Percentiles rank a stretch among this genome's conserved stretches.
Conservation (phyloP, 257 asterid species). For the Solanum chiquidenum region DNA sequence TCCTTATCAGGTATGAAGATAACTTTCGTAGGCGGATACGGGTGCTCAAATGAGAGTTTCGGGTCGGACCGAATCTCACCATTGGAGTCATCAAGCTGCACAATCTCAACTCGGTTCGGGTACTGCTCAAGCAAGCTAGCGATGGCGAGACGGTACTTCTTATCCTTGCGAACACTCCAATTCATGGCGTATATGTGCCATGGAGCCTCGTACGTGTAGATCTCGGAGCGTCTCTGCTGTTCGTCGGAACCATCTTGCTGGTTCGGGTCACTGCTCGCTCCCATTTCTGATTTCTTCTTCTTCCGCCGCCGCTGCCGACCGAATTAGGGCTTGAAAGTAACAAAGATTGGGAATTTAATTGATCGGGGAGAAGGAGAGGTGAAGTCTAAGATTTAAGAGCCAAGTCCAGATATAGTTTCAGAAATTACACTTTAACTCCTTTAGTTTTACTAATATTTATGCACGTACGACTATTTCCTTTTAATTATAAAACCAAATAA, state of each 20-base stretch:
- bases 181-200: slow-evolving; percentile 97
- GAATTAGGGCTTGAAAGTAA: background rate
- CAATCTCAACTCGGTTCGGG: slow-evolving; percentile 79
- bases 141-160: slow-evolving; percentile 81
- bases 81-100: slow-evolving; percentile 74
- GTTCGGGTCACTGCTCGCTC: slow-evolving; percentile 63
- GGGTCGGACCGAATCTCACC: slow-evolving; percentile 86
- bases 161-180: slow-evolving; percentile 90
- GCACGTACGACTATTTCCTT: background rate
- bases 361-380: background rate
- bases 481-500: background rate
- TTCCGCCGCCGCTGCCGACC: background rate
- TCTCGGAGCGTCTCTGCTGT: slow-evolving; percentile 94
- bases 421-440: background rate
- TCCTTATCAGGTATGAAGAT: slow-evolving; percentile 89
- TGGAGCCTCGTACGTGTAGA: slow-evolving; percentile 96
- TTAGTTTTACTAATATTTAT: background rate
- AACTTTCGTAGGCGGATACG: slow-evolving; percentile 88
- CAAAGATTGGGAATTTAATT: background rate
- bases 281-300: slow-evolving; percentile 24
- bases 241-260: slow-evolving; percentile 83
- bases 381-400: background rate
- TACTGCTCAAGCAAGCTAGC: slow-evolving; percentile 76
- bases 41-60: slow-evolving; percentile 78
- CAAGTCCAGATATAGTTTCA: background rate